Evolutionary conservation across 1,139 yeast species (phyloP).

Genomic region (Saccharomyces hybrid): DNA sequence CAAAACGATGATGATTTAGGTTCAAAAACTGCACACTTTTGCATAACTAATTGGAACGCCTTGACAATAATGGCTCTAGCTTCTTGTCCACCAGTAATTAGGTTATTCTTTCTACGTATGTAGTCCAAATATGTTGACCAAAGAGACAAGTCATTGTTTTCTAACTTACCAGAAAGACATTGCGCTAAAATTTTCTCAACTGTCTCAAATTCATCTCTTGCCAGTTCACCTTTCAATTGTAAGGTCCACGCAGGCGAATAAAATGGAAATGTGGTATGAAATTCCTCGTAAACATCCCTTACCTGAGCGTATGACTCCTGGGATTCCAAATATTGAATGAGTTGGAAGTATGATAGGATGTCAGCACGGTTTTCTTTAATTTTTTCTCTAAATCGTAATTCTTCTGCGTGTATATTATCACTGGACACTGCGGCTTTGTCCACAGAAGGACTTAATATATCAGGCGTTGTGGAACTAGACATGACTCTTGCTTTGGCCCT

Average conservation of each 20-base stretch:
- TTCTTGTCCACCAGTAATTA: constrained; percentile 75
- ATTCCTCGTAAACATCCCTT: constrained; percentile 50
- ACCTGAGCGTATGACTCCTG: constrained; percentile 61
- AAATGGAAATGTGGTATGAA: constrained; percentile 57
- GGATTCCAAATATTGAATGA: constrained; percentile 46
- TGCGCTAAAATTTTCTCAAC: constrained; percentile 26
- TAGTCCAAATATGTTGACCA: constrained; percentile 73
- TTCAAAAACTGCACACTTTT: constrained; percentile 67
- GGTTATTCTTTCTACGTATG: constrained; percentile 70
- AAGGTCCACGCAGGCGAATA: constrained; percentile 63
- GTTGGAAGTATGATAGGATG: constrained; percentile 48
- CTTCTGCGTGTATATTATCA: constrained; percentile 9
- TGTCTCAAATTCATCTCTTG: constrained; percentile 62
- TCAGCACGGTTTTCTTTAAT: constrained; percentile 44
- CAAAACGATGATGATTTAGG: constrained; percentile 65
- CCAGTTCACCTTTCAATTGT: constrained; percentile 62
- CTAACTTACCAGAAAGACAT: constrained; percentile 27
- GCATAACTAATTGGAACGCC: constrained; percentile 80
- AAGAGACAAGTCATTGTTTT: constrained; percentile 36
- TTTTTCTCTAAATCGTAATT: constrained; percentile 33
- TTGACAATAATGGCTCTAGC: constrained; percentile 69
- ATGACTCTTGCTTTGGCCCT: constrained; percentile 3
- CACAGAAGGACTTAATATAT: background rate
- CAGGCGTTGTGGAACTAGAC: constrained; percentile 4
- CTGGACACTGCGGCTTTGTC: constrained; percentile 1